phyloP scores from a whole-genome alignment of 495 filamentous ascomycete genomes.

The Bathelium albidoporum region DNA sequence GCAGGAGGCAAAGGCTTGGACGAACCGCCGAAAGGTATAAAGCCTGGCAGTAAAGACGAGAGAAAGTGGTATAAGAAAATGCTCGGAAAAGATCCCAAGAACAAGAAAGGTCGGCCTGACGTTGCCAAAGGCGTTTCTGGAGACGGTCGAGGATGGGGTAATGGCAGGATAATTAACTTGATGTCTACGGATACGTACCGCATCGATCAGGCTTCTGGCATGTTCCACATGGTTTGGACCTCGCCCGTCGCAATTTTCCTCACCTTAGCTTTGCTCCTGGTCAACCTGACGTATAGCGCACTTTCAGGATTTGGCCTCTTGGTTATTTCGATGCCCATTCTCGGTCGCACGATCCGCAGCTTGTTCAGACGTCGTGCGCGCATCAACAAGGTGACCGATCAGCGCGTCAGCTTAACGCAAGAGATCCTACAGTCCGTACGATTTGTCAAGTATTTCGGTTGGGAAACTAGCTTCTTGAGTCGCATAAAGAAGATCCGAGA shows the following conservation, averaged over 20 bases:
- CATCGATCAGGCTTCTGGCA: slow-evolving; percentile 69
- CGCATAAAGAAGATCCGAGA: slow-evolving; percentile 61
- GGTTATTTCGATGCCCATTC: slow-evolving; percentile 61
- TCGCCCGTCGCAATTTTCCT: slow-evolving; percentile 67
- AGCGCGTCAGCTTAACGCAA: slow-evolving; percentile 80
- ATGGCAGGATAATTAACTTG: slow-evolving; percentile 78
- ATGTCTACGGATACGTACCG: slow-evolving; percentile 93
- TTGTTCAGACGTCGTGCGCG: slow-evolving; percentile 59
- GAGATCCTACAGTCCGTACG: slow-evolving; percentile 84
- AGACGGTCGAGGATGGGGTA: slow-evolving; percentile 76
- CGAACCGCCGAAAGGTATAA: slow-evolving; percentile 21
- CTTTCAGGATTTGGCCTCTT: slow-evolving; percentile 79
- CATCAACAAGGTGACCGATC: slow-evolving; percentile 90
- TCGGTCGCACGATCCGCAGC: slow-evolving; percentile 60
- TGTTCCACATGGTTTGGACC: slow-evolving; percentile 88
- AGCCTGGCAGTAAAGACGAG: slow-evolving; percentile 35
- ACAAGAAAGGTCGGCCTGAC: slow-evolving; percentile 30
- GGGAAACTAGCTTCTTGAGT: slow-evolving; percentile 79
- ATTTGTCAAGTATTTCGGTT: slow-evolving; percentile 94
- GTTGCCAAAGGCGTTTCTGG: slow-evolving; percentile 40
- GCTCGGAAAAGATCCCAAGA: slow-evolving; percentile 34
- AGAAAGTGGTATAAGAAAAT: slow-evolving; percentile 36
- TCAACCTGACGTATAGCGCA: slow-evolving; percentile 83
- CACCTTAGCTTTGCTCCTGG: slow-evolving; percentile 63
- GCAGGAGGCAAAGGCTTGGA: slow-evolving; percentile 31